Evolutionary conservation across 2,329 filamentous ascomycete species (phyloP).

Genomic region (Sordariomycetes sp.): DNA sequence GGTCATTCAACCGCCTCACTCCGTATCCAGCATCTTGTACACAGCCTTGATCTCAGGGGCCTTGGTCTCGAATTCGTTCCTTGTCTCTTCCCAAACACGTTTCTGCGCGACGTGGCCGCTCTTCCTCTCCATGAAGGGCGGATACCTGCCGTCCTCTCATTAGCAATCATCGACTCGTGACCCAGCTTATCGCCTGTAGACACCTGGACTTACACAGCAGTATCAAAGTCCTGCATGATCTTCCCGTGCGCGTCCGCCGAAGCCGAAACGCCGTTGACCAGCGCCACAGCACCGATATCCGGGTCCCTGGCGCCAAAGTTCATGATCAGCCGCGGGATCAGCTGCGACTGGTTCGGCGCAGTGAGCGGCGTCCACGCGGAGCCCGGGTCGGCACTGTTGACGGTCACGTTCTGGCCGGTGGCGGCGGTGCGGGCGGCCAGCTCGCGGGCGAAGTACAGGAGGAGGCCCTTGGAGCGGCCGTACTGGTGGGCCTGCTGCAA

Average conservation of each 20-base stretch:
- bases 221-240: constrained; percentile 25
- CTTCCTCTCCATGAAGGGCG: constrained; percentile 22
- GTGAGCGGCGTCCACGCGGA: constrained; percentile 26
- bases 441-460: constrained; percentile 25
- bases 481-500: constrained; percentile 25
- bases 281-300: constrained; percentile 21
- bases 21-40: constrained; percentile 11
- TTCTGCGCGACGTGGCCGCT: constrained; percentile 14
- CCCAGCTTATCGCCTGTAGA: not conserved
- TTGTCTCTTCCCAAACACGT: constrained; percentile 16
- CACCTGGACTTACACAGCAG: constrained; percentile 16
- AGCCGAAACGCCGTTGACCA: constrained; percentile 24
- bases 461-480: constrained; percentile 23
- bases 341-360: constrained; percentile 19
- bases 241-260: constrained; percentile 19
- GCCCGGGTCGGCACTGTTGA: constrained; percentile 26
- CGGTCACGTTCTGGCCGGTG: constrained; percentile 16
- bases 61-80: constrained; percentile 14
- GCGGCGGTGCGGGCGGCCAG: constrained; percentile 16
- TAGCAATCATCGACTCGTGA: not conserved
- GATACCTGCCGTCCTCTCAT: constrained; percentile 14
- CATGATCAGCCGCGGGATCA: constrained; percentile 25
- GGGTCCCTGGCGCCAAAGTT: constrained; percentile 24
- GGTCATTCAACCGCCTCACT: not conserved
- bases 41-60: constrained; percentile 14